phyloP scores from a whole-genome alignment of 169 alveolate genomes.

The Cryptosporidium parvum region DNA sequence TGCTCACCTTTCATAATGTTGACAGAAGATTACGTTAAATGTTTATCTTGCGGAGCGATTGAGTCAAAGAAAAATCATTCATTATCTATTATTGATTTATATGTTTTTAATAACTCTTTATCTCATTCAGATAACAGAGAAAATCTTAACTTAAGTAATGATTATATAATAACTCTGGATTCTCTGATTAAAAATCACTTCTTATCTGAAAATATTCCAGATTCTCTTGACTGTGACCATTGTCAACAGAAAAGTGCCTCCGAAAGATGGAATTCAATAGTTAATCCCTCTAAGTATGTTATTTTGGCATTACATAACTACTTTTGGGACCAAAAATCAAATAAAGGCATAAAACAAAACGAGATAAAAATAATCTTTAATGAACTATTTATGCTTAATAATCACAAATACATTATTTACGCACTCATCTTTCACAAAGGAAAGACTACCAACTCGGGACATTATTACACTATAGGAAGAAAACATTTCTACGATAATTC shows the following conservation, averaged over 20 bases:
- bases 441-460: conserved; percentile 49
- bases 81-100: conserved; percentile 42
- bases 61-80: background rate
- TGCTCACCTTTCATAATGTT: conserved; percentile 9
- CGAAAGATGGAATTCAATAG: conserved; percentile 15
- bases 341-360: conserved; percentile 13
- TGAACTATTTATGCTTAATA: conserved; percentile 20
- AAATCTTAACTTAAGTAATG: background rate
- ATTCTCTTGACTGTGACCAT: background rate
- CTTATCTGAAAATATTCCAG: conserved; percentile 17
- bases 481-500: conserved; percentile 10
- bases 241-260: background rate
- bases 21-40: conserved; percentile 14
- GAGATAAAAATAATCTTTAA: conserved; percentile 3
- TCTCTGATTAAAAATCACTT: conserved; percentile 24
- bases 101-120: background rate
- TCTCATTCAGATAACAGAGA: background rate
- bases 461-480: conserved; percentile 44
- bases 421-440: conserved; percentile 61
- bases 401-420: conserved; percentile 14
- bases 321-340: conserved; percentile 26
- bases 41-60: conserved; percentile 8
- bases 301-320: conserved; percentile 32
- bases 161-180: background rate
- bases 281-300: conserved; percentile 35